These are phyloP conservation scores for Boletus sp. DNA, from an alignment of 768 basidiomycete genomes.

Conservation along the genomic window DNA sequence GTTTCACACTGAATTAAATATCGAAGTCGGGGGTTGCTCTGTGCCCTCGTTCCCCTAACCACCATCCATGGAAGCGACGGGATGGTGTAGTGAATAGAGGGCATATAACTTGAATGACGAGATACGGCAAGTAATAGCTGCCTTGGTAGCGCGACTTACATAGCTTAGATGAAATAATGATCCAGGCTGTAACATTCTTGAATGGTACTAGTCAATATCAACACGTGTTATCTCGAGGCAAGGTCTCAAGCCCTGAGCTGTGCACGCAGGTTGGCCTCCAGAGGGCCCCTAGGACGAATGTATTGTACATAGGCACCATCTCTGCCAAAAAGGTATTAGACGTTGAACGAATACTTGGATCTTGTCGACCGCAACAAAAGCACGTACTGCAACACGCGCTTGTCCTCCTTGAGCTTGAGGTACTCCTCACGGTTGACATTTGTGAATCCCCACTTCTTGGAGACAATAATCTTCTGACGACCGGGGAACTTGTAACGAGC, in stretches of 20 bases:
- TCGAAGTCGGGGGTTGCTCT: conserved; percentile 40
- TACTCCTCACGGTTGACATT: conserved; percentile 90
- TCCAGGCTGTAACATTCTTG: conserved; percentile 20
- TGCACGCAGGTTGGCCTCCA: conserved; percentile 81
- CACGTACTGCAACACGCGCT: conserved; percentile 83
- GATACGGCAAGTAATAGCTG: background rate
- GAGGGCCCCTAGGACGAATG: conserved; percentile 82
- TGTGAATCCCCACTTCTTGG: conserved; percentile 99
- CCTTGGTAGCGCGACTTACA: conserved; percentile 3
- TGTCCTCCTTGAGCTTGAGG: conserved; percentile 81
- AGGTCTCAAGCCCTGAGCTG: conserved; percentile 67
- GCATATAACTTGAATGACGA: conserved; percentile 30
- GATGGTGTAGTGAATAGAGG: conserved; percentile 76
- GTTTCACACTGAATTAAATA: conserved; percentile 19
- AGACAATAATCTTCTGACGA: conserved; percentile 94
- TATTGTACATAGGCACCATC: conserved; percentile 96
- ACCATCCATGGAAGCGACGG: conserved; percentile 43
- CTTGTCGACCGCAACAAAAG: background rate
- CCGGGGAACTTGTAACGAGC: conserved; percentile 99
- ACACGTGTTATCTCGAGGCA: conserved; percentile 1
- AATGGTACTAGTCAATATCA: conserved; percentile 13
- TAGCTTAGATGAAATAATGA: conserved; percentile 7
- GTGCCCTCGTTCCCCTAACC: conserved; percentile 85
- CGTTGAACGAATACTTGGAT: background rate
- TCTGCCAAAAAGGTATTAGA: conserved; percentile 20